Base-by-base conservation (phyloP, 805 yeast genomes). In the Saturnispora kantuleensis region DNA sequence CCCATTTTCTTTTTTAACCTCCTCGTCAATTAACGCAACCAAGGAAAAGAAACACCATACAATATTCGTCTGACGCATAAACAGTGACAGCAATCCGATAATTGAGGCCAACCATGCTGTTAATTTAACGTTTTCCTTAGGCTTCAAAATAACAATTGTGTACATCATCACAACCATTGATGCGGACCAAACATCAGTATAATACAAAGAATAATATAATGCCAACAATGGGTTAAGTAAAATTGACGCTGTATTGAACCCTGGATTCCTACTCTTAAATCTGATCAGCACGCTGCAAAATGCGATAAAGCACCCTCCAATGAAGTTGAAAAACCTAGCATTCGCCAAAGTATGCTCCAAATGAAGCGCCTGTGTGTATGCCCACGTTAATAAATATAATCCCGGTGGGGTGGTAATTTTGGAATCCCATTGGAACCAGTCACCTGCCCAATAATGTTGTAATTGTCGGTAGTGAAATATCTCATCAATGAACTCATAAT, bases 351-450 rank as follows among this genome's bases (percentile, higher is more conserved):
- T 59, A 48, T 68, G 65, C 1, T 57, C 64, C 17, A 49, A 36
- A 5, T 46, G 51, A 2, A 53, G 42, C 3, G 70, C 41, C 31
- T 62, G 62, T 8, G 66, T 38, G 49, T 69, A 73, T 3, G 52
- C 49, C 30, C 63, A 62, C 5, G 76, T 77, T 9, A 76, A 50
- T 5, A 61, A 46, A 58, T 93, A 90, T 13, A 90, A 66, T 0
- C 97, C 98, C 1, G 97, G 97, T 1, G 98, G 98, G 0, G 98
- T 93, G 2, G 98, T 90, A 58, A 93, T 87, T 57, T 90, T 89
- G 10, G 79, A 71, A 60, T 93, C 87, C 96, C 96, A 88, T 1
- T 65, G 55, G n/a, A 50, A 44, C 64, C 79, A 87, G 42, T 77
- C 66, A 10, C 81, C 82, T 1, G 59, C 52, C 47, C 86, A 74